Base-by-base conservation (phyloP, 306 rosid genomes). In the Bauhinia variegata region DNA sequence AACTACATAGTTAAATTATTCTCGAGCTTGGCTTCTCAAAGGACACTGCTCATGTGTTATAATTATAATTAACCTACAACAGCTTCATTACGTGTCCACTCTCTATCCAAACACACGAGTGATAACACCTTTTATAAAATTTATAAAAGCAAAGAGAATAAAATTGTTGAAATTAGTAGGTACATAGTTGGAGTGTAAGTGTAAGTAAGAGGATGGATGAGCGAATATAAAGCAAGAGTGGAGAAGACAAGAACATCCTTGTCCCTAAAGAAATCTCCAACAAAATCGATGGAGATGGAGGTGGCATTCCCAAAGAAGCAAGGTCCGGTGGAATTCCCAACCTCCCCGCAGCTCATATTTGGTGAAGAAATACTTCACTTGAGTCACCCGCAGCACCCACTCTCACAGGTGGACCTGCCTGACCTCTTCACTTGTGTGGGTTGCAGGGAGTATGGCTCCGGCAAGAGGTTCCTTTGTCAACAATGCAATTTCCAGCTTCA, bases 361-460 rank as follows among this genome's bases (percentile, higher is more conserved):
- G 95, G 95, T 34, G 84, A 89, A 69, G 89, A 88, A 69, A 81
- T 84, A 5, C 39, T 78, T 37, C 96, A 86, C 66, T 83, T 78
- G 58, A 76, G 85, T 47, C 98, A 93, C 58, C 97, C 96, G 28
- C 84, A 80, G 15, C 98, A 89, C 53, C 81, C 87, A 14, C 83
- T 92, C 0, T 71, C 78, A 44, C 61, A 49, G 72, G 15, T 89
- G 37, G 44, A 85, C 65, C 59, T 80, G 16, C 74, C 79, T 0
- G 96, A 88, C 65, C 80, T 72, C 19, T 93, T 86, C 44, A 84
- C 74, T 11, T 93, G 98, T 73, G 54, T 68, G 0, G 97, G 93
- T 1, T 93, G 98, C 68, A 88, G 80, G 53, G 98, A 93, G 56
- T 38, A 59, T 68, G 98, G 98, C 0, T 85, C 96, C 1, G 97